Conservation (phyloP, 2,329 filamentous ascomycete genomes). For the Colletotrichum costaricense region DNA sequence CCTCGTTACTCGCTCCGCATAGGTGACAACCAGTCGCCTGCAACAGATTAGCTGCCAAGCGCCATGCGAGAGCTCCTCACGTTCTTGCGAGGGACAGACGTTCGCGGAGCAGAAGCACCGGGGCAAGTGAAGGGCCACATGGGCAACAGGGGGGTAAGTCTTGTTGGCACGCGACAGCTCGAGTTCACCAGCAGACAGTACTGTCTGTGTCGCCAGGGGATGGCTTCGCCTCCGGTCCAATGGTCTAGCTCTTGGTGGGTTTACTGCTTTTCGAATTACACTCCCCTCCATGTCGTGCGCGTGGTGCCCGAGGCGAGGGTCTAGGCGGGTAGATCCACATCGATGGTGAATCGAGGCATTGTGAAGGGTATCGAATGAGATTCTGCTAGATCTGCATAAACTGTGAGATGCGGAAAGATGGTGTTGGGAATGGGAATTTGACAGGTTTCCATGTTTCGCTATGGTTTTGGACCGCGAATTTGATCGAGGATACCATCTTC, state of each 20-base stretch:
- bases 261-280: not conserved
- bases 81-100: not conserved
- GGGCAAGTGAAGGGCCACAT: not conserved
- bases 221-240: not conserved
- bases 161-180: not conserved
- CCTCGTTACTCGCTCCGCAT: not conserved
- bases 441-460: not conserved
- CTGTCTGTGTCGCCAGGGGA: not conserved
- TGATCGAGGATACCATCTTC: not conserved
- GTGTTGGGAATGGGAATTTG: slow-evolving; percentile 14
- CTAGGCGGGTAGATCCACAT: slow-evolving; percentile 10
- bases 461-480: not conserved
- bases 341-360: not conserved
- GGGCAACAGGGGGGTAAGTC: not conserved
- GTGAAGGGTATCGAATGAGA: not conserved
- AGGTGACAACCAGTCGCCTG: not conserved
- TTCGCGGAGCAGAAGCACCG: not conserved
- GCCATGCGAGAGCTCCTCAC: not conserved
- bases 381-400: slow-evolving; percentile 8
- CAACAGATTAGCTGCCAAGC: not conserved
- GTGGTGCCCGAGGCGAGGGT: not conserved
- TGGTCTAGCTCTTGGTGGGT: not conserved
- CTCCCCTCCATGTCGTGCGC: slow-evolving; percentile 23
- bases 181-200: not conserved
- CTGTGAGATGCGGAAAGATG: slow-evolving; percentile 13